These are phyloP conservation scores for Phytopythium aichiense DNA, from an alignment of 352 stramenopile species.

Conservation along the genomic window DNA sequence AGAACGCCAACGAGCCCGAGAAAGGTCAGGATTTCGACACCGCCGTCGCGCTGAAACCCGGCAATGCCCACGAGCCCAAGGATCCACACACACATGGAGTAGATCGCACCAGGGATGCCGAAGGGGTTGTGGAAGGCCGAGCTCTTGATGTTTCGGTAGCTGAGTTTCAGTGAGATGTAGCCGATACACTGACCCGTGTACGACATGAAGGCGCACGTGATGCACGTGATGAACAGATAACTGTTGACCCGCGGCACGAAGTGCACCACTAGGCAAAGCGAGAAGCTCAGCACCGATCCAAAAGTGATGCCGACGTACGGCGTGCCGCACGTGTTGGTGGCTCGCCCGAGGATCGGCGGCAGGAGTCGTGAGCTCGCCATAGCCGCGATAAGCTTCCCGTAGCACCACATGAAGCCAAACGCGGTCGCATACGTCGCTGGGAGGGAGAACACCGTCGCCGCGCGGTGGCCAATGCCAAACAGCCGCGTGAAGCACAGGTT, in stretches of 20 bases:
- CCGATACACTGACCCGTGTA: constrained; percentile 26
- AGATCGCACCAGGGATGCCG: constrained; percentile 14
- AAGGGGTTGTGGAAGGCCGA: constrained; percentile 15
- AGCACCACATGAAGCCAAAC: constrained; percentile 41
- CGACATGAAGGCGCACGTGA: constrained; percentile 18
- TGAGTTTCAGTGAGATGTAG: constrained; percentile 21
- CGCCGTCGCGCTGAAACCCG: constrained; percentile 11
- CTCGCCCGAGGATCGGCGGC: constrained; percentile 7
- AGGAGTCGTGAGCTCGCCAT: constrained; percentile 29
- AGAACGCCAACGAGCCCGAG: constrained; percentile 7
- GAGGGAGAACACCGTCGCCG: constrained; percentile 24
- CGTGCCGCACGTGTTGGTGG: constrained; percentile 4
- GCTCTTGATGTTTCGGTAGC: constrained; percentile 18
- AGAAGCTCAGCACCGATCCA: constrained; percentile 9
- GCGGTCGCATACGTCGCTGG: constrained; percentile 36
- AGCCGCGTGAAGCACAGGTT: constrained; percentile 17
- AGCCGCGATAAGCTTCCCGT: constrained; percentile 31
- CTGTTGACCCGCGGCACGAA: constrained; percentile 1
- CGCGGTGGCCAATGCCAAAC: constrained; percentile 5
- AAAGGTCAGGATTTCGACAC: constrained; percentile 8
- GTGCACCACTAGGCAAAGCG: constrained; percentile 13
- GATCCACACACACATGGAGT: constrained; percentile 14
- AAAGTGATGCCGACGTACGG: constrained; percentile 8
- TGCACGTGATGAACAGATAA: constrained; percentile 18
- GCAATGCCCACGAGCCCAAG: constrained; percentile 8